Evolutionary conservation across 1,139 yeast genomes (phyloP), one percentile per base, ranked within the genome.

Genomic region (Saccharomycopsis phalli): DNA sequence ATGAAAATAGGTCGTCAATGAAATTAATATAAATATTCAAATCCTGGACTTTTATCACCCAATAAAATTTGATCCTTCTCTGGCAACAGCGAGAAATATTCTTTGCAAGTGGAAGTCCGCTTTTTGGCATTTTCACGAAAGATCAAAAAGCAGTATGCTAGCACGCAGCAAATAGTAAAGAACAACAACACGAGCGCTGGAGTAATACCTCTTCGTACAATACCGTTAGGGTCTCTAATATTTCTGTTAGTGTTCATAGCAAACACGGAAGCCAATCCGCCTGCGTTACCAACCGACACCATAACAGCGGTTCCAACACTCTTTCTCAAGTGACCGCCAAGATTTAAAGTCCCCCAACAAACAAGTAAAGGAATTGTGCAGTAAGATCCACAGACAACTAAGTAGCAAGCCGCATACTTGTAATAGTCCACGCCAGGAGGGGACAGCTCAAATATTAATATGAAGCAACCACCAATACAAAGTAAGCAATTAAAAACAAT

Each of bases 281-380:
- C 87, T 51, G 77, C 74, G 57, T 80, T 79, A 44, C 86, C 87
- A 53, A 78, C 76, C 2, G 86, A 86, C 49, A 80, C 72, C 51
- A 76, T 79, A 66, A 76, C 73, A 2, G 81, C 83, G 13, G 82
- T 71, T 32, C 79, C 81, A 23, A 77, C 79, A 27, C 78, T 65
- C 48, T 76, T 74, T 53, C 84, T 65, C 37, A 71, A 61, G 54
- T 79, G 84, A 18, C 84, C 82, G 6, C 80, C 74, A 50, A 74
- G 71, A 54, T 79, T 79, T 55, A 77, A 65, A 17, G 77, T 68
- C 18, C 62, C 63, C 86, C 86, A 79, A 58, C 87, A 78, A 21
- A 80, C 74, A 23, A 77, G 56, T 23, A 77, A 49, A 4, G 87
- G 87, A 84, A 79, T 78, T 28, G 75, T 72, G 4, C 77, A 60